Evolutionary conservation across 169 alveolate species (phyloP).

Genomic region (Amoebophrya sp.): DNA sequence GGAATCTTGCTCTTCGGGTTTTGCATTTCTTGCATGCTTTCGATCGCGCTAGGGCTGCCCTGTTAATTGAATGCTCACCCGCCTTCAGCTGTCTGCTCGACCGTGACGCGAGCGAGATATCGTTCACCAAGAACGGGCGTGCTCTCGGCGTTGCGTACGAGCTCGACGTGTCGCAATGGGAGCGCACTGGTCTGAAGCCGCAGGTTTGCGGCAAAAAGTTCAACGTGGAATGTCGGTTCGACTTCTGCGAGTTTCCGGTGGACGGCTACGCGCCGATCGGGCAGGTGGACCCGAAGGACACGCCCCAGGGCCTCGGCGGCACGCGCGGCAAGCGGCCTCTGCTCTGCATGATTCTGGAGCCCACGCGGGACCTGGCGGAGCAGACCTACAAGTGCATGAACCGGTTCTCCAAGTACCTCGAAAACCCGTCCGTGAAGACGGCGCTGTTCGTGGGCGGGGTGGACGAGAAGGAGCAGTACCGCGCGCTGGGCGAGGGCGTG

Average conservation of each 20-base stretch:
- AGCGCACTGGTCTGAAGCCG: conserved; percentile 31
- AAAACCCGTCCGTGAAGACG: conserved; percentile 28
- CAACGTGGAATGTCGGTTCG: neutral
- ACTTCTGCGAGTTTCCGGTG: conserved; percentile 15
- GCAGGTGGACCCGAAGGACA: neutral
- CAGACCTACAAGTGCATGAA: conserved; percentile 39
- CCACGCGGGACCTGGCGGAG: conserved; percentile 34
- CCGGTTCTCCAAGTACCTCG: conserved; percentile 26
- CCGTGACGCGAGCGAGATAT: neutral
- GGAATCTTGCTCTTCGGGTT: too few relatives aligned
- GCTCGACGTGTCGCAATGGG: neutral
- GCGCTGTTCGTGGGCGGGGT: conserved; percentile 36
- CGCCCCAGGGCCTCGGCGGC: conserved; percentile 35
- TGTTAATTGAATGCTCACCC: neutral
- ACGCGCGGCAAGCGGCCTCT: conserved; percentile 79
- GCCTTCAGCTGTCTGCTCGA: neutral
- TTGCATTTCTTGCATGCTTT: too few relatives aligned
- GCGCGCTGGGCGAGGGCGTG: conserved; percentile 26
- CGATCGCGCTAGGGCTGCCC: too few relatives aligned
- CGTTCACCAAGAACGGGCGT: neutral
- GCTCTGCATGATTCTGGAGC: conserved; percentile 41
- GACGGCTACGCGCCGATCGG: conserved; percentile 31
- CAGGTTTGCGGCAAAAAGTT: conserved; percentile 29
- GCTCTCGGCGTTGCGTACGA: neutral
- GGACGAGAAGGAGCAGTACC: conserved; percentile 36